Evolutionary conservation across 768 basidiomycete genomes (phyloP).

Genomic region (Daedaleopsis sinensis): DNA sequence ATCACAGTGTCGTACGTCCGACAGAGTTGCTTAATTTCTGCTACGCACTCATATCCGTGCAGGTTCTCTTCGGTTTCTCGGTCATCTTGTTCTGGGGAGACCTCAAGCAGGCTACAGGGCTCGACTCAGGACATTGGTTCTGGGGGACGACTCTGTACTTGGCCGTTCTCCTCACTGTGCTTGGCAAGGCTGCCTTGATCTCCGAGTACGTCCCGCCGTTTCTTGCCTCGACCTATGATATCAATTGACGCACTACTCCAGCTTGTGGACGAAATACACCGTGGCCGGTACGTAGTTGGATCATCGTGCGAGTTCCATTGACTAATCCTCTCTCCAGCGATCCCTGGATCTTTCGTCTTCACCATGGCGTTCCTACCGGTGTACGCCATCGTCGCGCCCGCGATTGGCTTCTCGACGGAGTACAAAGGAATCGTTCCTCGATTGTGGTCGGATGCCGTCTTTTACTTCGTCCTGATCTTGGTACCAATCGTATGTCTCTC

Average conservation of each 20-base stretch:
- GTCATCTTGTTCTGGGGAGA: conserved; percentile 93
- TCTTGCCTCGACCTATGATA: neutral
- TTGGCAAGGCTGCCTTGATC: conserved; percentile 95
- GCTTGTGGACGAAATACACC: conserved; percentile 99
- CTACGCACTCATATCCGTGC: neutral
- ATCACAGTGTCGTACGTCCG: conserved; percentile 78
- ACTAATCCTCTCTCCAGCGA: conserved; percentile 52
- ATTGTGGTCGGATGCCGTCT: conserved; percentile 85
- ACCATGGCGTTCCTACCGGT: conserved; percentile 95
- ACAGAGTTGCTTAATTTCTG: neutral
- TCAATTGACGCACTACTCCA: conserved; percentile 33
- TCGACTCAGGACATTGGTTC: conserved; percentile 94
- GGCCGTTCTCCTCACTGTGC: conserved; percentile 88
- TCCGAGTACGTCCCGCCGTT: conserved; percentile 77
- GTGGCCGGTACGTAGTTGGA: conserved; percentile 64
- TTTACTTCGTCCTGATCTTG: conserved; percentile 87
- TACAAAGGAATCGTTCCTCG: conserved; percentile 89
- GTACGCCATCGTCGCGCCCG: conserved; percentile 86
- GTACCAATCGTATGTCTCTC: conserved; percentile 84
- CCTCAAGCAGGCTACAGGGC: conserved; percentile 76
- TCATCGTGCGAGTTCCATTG: neutral
- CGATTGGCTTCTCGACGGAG: conserved; percentile 86
- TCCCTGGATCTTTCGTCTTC: conserved; percentile 95
- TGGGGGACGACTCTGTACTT: conserved; percentile 99
- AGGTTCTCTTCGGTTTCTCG: conserved; percentile 90